Evolutionary conservation across 768 basidiomycete genomes (phyloP).

Genomic region (Candolleomyces aberdarensis): DNA sequence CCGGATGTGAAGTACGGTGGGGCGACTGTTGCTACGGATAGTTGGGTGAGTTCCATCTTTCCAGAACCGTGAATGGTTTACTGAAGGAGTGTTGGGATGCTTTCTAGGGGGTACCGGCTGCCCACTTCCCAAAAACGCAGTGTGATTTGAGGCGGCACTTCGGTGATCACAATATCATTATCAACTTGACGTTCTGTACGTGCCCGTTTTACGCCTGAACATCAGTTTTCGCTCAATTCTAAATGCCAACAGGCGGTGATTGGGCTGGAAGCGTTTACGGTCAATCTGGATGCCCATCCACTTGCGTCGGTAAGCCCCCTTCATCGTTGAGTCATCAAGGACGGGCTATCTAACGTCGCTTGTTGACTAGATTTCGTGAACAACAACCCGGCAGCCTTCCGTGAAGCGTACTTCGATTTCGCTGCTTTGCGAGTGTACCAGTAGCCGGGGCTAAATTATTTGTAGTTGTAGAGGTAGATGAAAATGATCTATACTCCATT

Average conservation of each 20-base stretch:
- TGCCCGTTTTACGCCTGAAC: conserved; percentile 4
- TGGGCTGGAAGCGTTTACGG: conserved; percentile 56
- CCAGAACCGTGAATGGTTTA: neutral
- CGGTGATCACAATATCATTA: conserved; percentile 9
- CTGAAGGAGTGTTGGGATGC: conserved; percentile 49
- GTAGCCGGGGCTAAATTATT: neutral
- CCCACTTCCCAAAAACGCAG: conserved; percentile 9
- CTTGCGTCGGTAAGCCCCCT: conserved; percentile 49
- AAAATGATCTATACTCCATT: too few species aligned
- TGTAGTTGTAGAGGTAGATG: too few species aligned
- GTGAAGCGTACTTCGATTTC: conserved; percentile 68
- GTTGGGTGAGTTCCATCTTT: conserved; percentile 32
- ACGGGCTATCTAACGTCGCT: neutral
- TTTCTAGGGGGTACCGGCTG: conserved; percentile 19
- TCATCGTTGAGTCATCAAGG: neutral
- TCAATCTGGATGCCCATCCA: conserved; percentile 50
- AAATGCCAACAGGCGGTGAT: conserved; percentile 36
- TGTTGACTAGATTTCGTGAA: conserved; percentile 50
- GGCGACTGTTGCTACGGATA: conserved; percentile 41
- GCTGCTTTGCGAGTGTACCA: conserved; percentile 45
- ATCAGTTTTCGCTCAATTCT: neutral
- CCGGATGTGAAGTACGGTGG: conserved; percentile 38
- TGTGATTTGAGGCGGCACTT: conserved; percentile 9
- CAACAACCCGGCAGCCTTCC: conserved; percentile 59
- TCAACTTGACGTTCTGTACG: conserved; percentile 11